Conservation (phyloP, 805 yeast species). For the Nakazawaea populi region DNA sequence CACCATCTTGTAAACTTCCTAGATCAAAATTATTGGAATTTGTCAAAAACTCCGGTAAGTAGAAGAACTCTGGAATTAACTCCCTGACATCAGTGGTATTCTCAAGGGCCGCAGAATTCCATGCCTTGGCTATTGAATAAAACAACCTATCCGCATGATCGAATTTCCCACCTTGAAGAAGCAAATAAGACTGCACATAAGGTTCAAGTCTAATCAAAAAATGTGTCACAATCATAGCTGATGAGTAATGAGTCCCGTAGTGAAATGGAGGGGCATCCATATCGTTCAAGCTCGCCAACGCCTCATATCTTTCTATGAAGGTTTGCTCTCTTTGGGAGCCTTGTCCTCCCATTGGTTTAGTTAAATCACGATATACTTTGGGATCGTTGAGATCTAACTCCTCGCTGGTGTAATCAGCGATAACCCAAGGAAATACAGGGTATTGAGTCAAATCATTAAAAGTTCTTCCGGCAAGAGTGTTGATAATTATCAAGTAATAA, state of each 20-base stretch:
- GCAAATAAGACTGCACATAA: slow-evolving; percentile 68
- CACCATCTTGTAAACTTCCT: slow-evolving; percentile 63
- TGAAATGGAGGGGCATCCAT: slow-evolving; percentile 70
- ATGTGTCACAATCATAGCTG: slow-evolving; percentile 89
- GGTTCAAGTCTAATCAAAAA: slow-evolving; percentile 75
- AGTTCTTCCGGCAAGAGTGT: slow-evolving; percentile 83
- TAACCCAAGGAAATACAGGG: slow-evolving; percentile 90
- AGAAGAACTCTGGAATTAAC: slow-evolving; percentile 80
- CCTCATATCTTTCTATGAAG: slow-evolving; percentile 69
- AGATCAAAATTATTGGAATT: slow-evolving; percentile 65
- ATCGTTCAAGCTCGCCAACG: slow-evolving; percentile 57
- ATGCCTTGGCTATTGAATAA: slow-evolving; percentile 66
- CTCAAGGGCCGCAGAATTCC: slow-evolving; percentile 75
- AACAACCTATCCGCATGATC: slow-evolving; percentile 86
- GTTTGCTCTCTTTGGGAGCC: slow-evolving; percentile 48
- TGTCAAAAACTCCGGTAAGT: slow-evolving; percentile 68
- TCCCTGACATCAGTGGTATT: slow-evolving; percentile 87
- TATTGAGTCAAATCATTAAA: slow-evolving; percentile 87
- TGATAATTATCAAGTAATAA: slow-evolving; percentile 71
- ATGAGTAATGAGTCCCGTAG: slow-evolving; percentile 90
- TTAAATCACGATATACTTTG: slow-evolving; percentile 60
- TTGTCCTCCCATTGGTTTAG: slow-evolving; percentile 94
- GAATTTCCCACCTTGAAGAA: slow-evolving; percentile 82
- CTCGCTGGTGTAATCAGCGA: slow-evolving; percentile 74
- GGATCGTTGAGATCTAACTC: slow-evolving; percentile 62